These are phyloP conservation scores for Patellaria atrata DNA, from an alignment of 495 filamentous ascomycete genomes.

Conservation along the genomic window DNA sequence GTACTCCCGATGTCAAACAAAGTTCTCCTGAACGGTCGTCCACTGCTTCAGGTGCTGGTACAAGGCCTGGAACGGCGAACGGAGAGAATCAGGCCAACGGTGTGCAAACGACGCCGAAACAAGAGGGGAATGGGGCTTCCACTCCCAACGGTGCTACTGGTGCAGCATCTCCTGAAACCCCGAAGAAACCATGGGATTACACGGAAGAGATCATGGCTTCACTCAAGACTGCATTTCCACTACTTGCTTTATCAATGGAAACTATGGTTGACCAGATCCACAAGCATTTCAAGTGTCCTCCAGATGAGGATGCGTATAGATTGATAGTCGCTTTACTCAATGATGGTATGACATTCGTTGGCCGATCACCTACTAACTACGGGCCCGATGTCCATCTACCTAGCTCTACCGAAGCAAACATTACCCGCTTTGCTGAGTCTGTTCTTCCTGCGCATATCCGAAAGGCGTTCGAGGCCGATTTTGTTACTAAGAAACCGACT, in stretches of 20 bases:
- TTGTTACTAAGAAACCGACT: conserved; percentile 81
- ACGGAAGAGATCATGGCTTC: conserved; percentile 88
- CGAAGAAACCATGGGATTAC: conserved; percentile 78
- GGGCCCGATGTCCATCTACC: conserved; percentile 86
- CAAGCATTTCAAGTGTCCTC: conserved; percentile 97
- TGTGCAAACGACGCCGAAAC: conserved; percentile 21
- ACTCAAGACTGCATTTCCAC: conserved; percentile 88
- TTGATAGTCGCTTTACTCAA: conserved; percentile 95
- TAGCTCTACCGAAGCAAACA: conserved; percentile 80
- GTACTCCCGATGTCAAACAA: conserved; percentile 36
- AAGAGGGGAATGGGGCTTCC: conserved; percentile 9
- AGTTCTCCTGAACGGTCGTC: conserved; percentile 24
- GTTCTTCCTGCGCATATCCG: conserved; percentile 87
- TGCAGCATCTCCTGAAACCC: conserved; percentile 19
- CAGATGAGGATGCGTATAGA: conserved; percentile 94
- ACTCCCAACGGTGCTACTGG: conserved; percentile 13
- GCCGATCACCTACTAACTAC: conserved; percentile 70
- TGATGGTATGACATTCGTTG: conserved; percentile 78
- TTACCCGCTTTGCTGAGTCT: conserved; percentile 90
- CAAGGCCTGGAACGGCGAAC: conserved; percentile 36
- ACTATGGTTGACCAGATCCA: conserved; percentile 98
- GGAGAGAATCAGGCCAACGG: conserved; percentile 30
- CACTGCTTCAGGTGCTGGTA: conserved; percentile 24
- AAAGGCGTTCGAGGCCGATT: conserved; percentile 88
- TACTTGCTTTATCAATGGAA: conserved; percentile 95